Base-by-base conservation (phyloP, 2,329 filamentous ascomycete genomes). In the Neocucurbitaria cava region DNA sequence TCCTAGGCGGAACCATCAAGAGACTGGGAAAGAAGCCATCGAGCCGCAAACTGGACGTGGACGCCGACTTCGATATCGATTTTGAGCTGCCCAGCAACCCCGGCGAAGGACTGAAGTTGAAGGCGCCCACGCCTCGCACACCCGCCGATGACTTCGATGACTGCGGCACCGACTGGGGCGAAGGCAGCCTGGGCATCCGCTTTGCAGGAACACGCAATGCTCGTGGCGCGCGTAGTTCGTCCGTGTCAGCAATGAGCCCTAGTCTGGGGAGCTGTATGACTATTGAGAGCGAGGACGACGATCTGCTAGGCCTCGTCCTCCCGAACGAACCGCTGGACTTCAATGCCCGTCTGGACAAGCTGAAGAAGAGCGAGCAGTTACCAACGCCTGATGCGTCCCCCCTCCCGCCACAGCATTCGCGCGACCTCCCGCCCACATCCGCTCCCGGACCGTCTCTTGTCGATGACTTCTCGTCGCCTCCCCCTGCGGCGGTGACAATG, bases 1-100 rank as follows among this genome's bases (percentile, higher is more conserved):
- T 99, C 38, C 85, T 95, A 73, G 94, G 94, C 48, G 95, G 95
- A 47, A 94, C 92, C 9, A 98, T 98, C 71, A 96, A 96, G 79
- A 85, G 93, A 64, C 82, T 98, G 30, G 93, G 93, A 11, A 82
- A 80, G 73, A 78, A 79, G 61, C 77, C 76, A 51, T 78, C 78
- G 53, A 65, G 66, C 50, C 75, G 74, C 61, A 79, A 77, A 54
- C 70, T 82, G 31, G 73, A 72, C 40, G 76, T 80, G 50, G 77
- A 78, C 59, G 80, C 82, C 56, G 81, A 82, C 69, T 83, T 79
- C 80, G 79, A 77, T 54, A 78, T 81, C 52, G 81, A 82, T 61
- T 70, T 82, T 41, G 79, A 82, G 54, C 76, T 82, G 56, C 76
- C 77, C 20, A 64, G 70, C 36, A 62, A 64, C 30, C 72, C 65